Conservation (phyloP, 495 filamentous ascomycete genomes). For the Penicillium soppii region DNA sequence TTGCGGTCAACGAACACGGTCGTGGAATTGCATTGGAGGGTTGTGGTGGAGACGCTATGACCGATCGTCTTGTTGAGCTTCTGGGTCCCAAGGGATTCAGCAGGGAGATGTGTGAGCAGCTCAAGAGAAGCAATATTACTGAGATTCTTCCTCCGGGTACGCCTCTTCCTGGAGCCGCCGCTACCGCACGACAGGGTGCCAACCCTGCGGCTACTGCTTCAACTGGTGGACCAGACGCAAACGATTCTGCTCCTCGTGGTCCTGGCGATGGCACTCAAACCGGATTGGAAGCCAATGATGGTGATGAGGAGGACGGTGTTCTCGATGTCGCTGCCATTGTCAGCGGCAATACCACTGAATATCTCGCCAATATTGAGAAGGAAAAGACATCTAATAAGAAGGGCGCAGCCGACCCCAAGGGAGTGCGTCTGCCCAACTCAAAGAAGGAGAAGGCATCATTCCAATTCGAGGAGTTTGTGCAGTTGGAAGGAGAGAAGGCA, state of each 20-base stretch:
- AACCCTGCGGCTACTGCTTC: constrained; percentile 61
- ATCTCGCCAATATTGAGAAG: constrained; percentile 85
- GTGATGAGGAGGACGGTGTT: constrained; percentile 73
- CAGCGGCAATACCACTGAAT: constrained; percentile 88
- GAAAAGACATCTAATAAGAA: constrained; percentile 75
- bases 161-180: constrained; percentile 53
- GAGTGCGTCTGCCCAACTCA: constrained; percentile 73
- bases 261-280: constrained; percentile 53
- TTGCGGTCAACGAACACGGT: constrained; percentile 60
- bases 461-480: constrained; percentile 75
- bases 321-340: constrained; percentile 95
- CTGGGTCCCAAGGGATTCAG: constrained; percentile 70
- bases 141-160: constrained; percentile 77
- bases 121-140: constrained; percentile 86
- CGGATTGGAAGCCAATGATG: constrained; percentile 39
- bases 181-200: constrained; percentile 46
- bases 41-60: constrained; percentile 88
- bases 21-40: constrained; percentile 61
- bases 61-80: constrained; percentile 66
- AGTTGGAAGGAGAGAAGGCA: constrained; percentile 46
- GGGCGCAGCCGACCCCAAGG: constrained; percentile 50
- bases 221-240: constrained; percentile 47
- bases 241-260: constrained; percentile 43
- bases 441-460: constrained; percentile 76
- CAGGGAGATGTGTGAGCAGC: constrained; percentile 88